These are phyloP conservation scores for Symbiotaphrina buchneri DNA, from an alignment of 495 filamentous ascomycete genomes.

Conservation along the genomic window DNA sequence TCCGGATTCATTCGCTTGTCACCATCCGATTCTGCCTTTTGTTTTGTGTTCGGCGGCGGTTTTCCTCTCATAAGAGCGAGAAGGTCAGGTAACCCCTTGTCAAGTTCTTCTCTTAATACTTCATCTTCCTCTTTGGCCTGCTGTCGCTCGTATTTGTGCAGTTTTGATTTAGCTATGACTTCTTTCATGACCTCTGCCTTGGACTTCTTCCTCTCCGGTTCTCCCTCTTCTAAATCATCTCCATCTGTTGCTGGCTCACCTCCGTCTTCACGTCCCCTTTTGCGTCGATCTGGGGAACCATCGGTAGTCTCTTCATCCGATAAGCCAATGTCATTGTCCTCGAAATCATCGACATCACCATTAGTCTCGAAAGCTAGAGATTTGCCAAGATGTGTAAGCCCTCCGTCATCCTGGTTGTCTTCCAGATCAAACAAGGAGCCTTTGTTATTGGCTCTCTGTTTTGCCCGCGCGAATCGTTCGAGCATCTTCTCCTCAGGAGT, in stretches of 20 bases:
- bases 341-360: constrained; percentile 43
- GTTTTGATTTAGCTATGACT: constrained; percentile 91
- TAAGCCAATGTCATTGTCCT: constrained; percentile 27
- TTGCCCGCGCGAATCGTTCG: constrained; percentile 73
- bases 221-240: constrained; percentile 21
- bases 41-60: constrained; percentile 1
- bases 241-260: constrained; percentile 24
- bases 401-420: constrained; percentile 41
- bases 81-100: constrained; percentile 58
- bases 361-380: constrained; percentile 36
- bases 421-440: constrained; percentile 75
- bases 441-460: constrained; percentile 46
- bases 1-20: constrained; percentile 29
- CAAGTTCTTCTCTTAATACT: constrained; percentile 59
- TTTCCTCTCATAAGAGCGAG: constrained; percentile 37
- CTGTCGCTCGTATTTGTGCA: constrained; percentile 83
- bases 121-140: constrained; percentile 85
- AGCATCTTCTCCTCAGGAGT: constrained; percentile 83
- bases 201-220: constrained; percentile 65
- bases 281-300: constrained; percentile 3
- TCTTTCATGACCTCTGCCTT: constrained; percentile 95
- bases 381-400: constrained; percentile 70
- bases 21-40: constrained; percentile 15
- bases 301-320: constrained; percentile 11
- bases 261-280: constrained; percentile 1